A percentile compares a stretch with the other conserved stretches of the same genome.
phyloP scores from a whole-genome alignment of 2,329 filamentous ascomycete genomes.

The Verticillium nonalfalfae region DNA sequence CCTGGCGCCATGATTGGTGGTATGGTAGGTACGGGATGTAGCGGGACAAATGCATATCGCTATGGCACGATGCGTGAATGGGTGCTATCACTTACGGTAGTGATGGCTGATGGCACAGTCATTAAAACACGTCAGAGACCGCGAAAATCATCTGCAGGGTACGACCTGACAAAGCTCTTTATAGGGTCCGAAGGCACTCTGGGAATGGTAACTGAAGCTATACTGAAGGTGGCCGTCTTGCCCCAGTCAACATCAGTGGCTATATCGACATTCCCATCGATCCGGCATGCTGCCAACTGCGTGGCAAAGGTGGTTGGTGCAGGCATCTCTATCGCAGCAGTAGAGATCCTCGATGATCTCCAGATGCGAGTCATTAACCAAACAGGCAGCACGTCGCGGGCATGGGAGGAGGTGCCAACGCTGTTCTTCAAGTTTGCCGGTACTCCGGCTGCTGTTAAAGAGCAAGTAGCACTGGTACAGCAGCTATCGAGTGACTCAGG shows the following conservation, averaged over 20 bases:
- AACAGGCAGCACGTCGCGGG: constrained; percentile 48
- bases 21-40: constrained; percentile 64
- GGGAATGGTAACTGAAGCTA: constrained; percentile 64
- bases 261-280: constrained; percentile 51
- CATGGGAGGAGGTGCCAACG: constrained; percentile 65
- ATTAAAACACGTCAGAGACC: constrained; percentile 64
- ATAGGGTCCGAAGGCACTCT: constrained; percentile 66
- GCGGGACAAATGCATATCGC: constrained; percentile 51
- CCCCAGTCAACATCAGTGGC: constrained; percentile 61
- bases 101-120: constrained; percentile 58
- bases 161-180: constrained; percentile 64
- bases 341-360: constrained; percentile 58
- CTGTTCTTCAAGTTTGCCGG: constrained; percentile 68
- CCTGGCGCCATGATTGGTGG: constrained; percentile 52
- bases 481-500: constrained; percentile 60
- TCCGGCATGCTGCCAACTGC: constrained; percentile 56
- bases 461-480: constrained; percentile 42
- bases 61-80: constrained; percentile 76
- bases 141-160: constrained; percentile 64
- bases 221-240: constrained; percentile 59
- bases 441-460: not conserved
- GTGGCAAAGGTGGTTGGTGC: constrained; percentile 58
- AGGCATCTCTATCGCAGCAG: constrained; percentile 60
- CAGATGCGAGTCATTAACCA: constrained; percentile 65
- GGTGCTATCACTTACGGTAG: constrained; percentile 65